A percentile compares a stretch with the other conserved stretches of the same genome.
phyloP scores from a whole-genome alignment of 2,329 filamentous ascomycete species.

The Apiospora koreana region DNA sequence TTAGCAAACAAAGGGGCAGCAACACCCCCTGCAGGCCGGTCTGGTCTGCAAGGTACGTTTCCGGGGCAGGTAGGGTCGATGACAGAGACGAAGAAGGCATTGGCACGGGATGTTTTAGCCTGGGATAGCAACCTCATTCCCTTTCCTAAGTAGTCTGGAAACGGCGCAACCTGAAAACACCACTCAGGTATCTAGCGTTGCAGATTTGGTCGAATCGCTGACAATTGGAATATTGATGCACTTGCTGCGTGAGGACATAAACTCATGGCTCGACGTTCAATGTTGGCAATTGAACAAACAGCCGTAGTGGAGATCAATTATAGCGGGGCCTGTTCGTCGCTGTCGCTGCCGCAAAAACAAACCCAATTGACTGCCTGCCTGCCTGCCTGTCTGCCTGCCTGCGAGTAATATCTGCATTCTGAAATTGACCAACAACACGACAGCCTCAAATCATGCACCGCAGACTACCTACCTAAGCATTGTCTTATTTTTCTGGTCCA shows the following conservation, averaged over 20 bases:
- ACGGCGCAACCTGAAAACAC: not conserved
- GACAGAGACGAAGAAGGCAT: not conserved
- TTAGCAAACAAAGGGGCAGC: not conserved
- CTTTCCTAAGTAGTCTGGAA: not conserved
- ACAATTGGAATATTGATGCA: too few relatives aligned
- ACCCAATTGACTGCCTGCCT: not conserved
- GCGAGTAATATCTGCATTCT: too few relatives aligned
- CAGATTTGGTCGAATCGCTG: too few relatives aligned
- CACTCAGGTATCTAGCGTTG: not conserved
- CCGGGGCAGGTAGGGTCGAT: not conserved
- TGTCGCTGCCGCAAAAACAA: not conserved
- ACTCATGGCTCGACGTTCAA: too few relatives aligned
- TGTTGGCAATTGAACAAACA: not conserved
- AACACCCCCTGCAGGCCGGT: not conserved
- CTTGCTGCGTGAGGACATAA: too few relatives aligned
- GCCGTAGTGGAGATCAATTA: not conserved
- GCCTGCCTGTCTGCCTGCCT: too few relatives aligned
- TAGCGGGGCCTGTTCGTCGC: not conserved
- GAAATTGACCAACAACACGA: not conserved
- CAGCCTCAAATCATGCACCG: not conserved
- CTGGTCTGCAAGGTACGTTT: not conserved
- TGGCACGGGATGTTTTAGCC: not conserved
- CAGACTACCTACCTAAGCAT: not conserved
- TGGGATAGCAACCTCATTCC: not conserved
- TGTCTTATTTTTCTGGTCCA: not conserved